Evolutionary conservation across 805 yeast species (phyloP).

Genomic region (Ogataea corticis): DNA sequence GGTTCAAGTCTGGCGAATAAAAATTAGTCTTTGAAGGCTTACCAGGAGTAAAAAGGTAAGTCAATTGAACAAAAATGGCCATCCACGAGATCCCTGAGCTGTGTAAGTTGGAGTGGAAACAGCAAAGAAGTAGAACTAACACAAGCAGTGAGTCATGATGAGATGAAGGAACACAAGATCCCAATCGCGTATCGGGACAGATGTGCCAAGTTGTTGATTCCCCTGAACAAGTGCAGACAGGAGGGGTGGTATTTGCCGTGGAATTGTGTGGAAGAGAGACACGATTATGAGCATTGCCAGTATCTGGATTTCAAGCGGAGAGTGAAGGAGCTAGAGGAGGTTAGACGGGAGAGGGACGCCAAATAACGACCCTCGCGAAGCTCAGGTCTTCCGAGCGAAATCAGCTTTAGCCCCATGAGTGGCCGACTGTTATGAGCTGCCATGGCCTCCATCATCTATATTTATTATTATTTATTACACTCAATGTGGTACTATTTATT

Average conservation of each 20-base stretch:
- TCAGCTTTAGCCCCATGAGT: no score
- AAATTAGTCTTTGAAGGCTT: not conserved
- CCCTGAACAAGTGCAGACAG: constrained; percentile 60
- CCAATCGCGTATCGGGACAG: constrained; percentile 83
- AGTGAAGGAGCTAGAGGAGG: constrained; percentile 65
- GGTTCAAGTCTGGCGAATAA: constrained; percentile 3
- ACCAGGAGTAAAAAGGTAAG: not conserved
- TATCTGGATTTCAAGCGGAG: constrained; percentile 80
- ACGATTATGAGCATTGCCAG: constrained; percentile 82
- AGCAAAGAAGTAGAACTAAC: not conserved
- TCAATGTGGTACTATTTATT: no score
- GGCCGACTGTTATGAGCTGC: not conserved
- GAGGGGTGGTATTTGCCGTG: constrained; percentile 62
- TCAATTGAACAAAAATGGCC: constrained; percentile 26
- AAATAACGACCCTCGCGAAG: not conserved
- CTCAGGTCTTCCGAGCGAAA: no score
- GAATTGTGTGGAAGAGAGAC: constrained; percentile 78
- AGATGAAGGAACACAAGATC: constrained; percentile 74
- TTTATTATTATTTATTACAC: constrained; percentile 5
- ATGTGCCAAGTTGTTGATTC: constrained; percentile 67
- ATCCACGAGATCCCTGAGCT: constrained; percentile 42
- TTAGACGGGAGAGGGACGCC: constrained; percentile 42
- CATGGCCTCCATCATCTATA: not conserved
- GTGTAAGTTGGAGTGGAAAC: constrained; percentile 34
- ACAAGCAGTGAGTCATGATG: constrained; percentile 73